Conservation (phyloP, 1,139 yeast genomes). For the Yamadazyma atlantica region DNA sequence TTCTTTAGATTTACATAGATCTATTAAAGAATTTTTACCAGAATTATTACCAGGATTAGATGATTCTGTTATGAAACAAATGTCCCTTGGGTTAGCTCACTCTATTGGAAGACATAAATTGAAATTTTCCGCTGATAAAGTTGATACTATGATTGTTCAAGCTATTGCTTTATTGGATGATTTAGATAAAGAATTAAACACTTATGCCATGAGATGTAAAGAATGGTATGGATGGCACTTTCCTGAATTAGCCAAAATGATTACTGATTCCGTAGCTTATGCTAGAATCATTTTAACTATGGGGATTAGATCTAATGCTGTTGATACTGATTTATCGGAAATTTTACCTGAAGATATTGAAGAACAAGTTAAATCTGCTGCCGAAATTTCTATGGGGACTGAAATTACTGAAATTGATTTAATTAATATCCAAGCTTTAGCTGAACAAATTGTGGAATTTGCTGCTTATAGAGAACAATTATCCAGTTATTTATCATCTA, state of each 20-base stretch:
- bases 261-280: constrained; percentile 91
- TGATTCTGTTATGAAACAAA: constrained; percentile 81
- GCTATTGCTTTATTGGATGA: constrained; percentile 97
- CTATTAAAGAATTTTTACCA: constrained; percentile 91
- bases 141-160: constrained; percentile 97
- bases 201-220: constrained; percentile 97
- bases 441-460: constrained; percentile 90
- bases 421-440: constrained; percentile 86
- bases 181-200: constrained; percentile 94
- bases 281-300: constrained; percentile 89
- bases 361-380: constrained; percentile 78
- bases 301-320: constrained; percentile 93
- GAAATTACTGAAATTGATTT: constrained; percentile 94
- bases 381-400: constrained; percentile 98
- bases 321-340: constrained; percentile 86
- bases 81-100: constrained; percentile 97
- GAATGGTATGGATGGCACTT: constrained; percentile 99
- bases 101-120: constrained; percentile 97
- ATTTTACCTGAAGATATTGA: constrained; percentile 91
- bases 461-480: constrained; percentile 90
- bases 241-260: constrained; percentile 96
- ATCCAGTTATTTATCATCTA: constrained; percentile 83
- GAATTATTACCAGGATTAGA: constrained; percentile 91
- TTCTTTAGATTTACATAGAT: constrained; percentile 90
- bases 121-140: constrained; percentile 96